Conservation (phyloP, 441 rosid genomes). For the Gossypium laxum region DNA sequence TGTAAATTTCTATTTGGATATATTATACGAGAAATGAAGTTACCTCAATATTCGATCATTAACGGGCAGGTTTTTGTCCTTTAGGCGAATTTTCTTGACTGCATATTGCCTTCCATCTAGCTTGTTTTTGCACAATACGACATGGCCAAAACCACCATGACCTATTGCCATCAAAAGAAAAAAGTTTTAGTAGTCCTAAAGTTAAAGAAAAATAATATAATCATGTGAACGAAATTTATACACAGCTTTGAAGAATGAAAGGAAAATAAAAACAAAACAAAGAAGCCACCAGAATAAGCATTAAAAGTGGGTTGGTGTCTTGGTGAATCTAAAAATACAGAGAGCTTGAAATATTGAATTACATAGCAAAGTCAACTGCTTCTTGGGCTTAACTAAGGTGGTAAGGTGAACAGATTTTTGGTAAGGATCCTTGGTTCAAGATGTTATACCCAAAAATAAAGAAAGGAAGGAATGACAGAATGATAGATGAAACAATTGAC, state of each 20-base stretch:
- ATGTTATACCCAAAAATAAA: neutral
- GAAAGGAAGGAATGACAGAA: neutral
- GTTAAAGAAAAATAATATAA: constrained; percentile 6
- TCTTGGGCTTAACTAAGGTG: neutral
- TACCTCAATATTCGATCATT: constrained; percentile 80
- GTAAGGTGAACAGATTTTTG: neutral
- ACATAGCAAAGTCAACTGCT: neutral
- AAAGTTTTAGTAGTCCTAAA: constrained; percentile 5
- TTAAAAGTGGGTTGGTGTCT: constrained; percentile 4
- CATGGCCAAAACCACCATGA: constrained; percentile 95
- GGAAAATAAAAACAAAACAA: neutral
- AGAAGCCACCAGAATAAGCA: neutral
- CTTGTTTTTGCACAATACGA: constrained; percentile 89
- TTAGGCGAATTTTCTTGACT: constrained; percentile 85
- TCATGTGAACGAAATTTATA: neutral
- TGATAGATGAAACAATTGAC: neutral
- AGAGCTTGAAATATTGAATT: neutral
- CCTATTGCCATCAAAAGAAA: constrained; percentile 37
- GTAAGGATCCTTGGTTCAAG: neutral
- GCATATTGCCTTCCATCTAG: constrained; percentile 98
- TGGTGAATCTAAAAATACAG: neutral
- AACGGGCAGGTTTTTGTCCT: constrained; percentile 69
- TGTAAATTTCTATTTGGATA: constrained; percentile 3
- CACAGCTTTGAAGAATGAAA: neutral
- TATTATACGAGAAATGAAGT: constrained; percentile 13